phyloP scores from a whole-genome alignment of 1,139 yeast species.

The Geotrichum siamense region DNA sequence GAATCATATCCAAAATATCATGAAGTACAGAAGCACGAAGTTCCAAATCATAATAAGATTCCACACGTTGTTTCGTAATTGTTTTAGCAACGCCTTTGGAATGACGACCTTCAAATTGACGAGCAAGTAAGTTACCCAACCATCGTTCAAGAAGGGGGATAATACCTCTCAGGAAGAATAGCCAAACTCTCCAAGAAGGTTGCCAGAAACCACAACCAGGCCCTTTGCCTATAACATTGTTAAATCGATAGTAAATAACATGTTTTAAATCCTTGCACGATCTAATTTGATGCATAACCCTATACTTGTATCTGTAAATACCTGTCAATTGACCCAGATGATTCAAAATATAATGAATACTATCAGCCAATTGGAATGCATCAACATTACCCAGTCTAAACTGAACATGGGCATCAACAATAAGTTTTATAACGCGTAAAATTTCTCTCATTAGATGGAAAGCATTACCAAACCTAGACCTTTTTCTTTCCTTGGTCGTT shows the following conservation, averaged over 20 bases:
- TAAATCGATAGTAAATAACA: conserved; percentile 76
- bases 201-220: conserved; percentile 99
- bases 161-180: conserved; percentile 85
- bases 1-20: conserved; percentile 94
- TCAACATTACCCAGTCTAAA: conserved; percentile 85
- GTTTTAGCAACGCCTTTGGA: conserved; percentile 90
- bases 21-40: conserved; percentile 91
- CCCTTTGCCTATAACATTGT: conserved; percentile 81
- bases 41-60: conserved; percentile 90
- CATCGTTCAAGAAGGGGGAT: conserved; percentile 89
- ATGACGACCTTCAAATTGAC: conserved; percentile 95
- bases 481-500: conserved; percentile 92
- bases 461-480: conserved; percentile 93
- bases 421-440: conserved; percentile 65
- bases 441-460: conserved; percentile 91
- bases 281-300: conserved; percentile 96
- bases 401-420: conserved; percentile 93
- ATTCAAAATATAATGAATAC: conserved; percentile 78
- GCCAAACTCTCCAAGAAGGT: conserved; percentile 98
- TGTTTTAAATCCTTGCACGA: conserved; percentile 95
- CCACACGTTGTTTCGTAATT: conserved; percentile 90
- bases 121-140: conserved; percentile 82
- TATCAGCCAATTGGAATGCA: conserved; percentile 92
- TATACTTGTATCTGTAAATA: conserved; percentile 90
- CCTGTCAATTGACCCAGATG: conserved; percentile 96